Conservation (phyloP, 169 alveolate genomes). For the Eimeria falciformis region DNA sequence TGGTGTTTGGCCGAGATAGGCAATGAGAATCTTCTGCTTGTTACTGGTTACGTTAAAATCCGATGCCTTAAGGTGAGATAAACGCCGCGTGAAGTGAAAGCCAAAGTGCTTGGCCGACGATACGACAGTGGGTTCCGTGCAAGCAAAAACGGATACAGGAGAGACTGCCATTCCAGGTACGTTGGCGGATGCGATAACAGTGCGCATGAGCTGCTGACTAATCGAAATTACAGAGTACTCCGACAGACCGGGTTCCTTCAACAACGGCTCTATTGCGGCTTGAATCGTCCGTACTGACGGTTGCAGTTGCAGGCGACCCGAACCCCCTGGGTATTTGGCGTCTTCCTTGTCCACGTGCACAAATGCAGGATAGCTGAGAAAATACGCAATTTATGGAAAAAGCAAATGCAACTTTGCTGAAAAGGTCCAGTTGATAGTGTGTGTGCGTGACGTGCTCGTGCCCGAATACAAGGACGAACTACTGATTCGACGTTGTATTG, state of each 20-base stretch:
- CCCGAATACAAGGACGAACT: too few species aligned
- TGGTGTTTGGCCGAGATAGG: constrained; percentile 56
- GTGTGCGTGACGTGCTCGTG: too few species aligned
- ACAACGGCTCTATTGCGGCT: constrained; percentile 63
- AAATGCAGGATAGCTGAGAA: constrained; percentile 58
- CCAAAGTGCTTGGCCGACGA: constrained; percentile 70
- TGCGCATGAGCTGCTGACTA: constrained; percentile 52
- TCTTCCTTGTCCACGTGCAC: constrained; percentile 65
- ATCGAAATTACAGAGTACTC: constrained; percentile 55
- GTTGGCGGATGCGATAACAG: constrained; percentile 59
- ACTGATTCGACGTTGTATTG: too few species aligned
- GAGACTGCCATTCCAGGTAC: constrained; percentile 70
- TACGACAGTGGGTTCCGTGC: constrained; percentile 58
- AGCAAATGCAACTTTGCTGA: too few species aligned
- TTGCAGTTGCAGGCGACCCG: constrained; percentile 62
- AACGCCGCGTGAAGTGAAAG: constrained; percentile 64
- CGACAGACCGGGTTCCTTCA: constrained; percentile 56
- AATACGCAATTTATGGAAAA: too few species aligned
- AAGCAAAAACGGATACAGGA: constrained; percentile 45
- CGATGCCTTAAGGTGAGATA: constrained; percentile 52
- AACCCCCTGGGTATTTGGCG: constrained; percentile 57
- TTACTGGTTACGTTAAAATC: constrained; percentile 54
- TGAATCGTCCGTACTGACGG: constrained; percentile 70
- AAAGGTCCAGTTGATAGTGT: too few species aligned
- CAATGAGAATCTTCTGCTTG: constrained; percentile 52